Conservation (phyloP, 2,329 filamentous ascomycete species). For the Escovopsis sp. region DNA sequence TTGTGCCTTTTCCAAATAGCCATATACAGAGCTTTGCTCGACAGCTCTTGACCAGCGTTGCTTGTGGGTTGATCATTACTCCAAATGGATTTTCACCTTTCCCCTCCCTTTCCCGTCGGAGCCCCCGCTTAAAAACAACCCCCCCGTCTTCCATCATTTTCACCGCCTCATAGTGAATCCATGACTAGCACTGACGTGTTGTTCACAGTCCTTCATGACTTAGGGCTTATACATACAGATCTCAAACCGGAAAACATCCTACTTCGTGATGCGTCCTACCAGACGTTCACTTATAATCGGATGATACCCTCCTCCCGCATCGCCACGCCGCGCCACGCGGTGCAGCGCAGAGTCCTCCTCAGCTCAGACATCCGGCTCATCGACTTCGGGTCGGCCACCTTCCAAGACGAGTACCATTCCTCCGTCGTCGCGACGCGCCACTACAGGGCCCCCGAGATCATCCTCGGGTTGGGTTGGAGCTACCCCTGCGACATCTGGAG, state of each 20-base stretch:
- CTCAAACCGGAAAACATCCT: slow-evolving; percentile 57
- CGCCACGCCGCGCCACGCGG: slow-evolving; percentile 42
- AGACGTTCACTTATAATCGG: slow-evolving; percentile 54
- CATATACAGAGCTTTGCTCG: slow-evolving; percentile 94
- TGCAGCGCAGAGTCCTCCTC: slow-evolving; percentile 45
- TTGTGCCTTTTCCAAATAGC: slow-evolving; percentile 92
- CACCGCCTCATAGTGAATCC: too few species aligned
- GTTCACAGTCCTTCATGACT: slow-evolving; percentile 67
- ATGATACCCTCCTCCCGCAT: slow-evolving; percentile 50
- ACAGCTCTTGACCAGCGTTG: slow-evolving; percentile 91
- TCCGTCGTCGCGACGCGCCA: slow-evolving; percentile 54
- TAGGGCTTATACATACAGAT: slow-evolving; percentile 88
- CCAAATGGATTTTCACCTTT: too few species aligned
- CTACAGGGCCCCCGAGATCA: slow-evolving; percentile 54
- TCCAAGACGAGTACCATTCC: slow-evolving; percentile 56
- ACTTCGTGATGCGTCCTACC: slow-evolving; percentile 47
- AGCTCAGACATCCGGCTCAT: slow-evolving; percentile 55
- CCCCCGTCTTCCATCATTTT: too few species aligned
- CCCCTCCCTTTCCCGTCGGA: too few species aligned
- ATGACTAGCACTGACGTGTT: too few species aligned
- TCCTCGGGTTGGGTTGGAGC: slow-evolving; percentile 55
- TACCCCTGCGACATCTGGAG: slow-evolving; percentile 59
- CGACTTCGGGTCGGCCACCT: slow-evolving; percentile 55
- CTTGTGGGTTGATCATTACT: slow-evolving; percentile 45
- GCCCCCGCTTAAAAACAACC: too few species aligned